A percentile compares a stretch with the other conserved stretches of the same genome.
Conservation (phyloP, 305 asterid species). For the Fraxinus floribunda region DNA sequence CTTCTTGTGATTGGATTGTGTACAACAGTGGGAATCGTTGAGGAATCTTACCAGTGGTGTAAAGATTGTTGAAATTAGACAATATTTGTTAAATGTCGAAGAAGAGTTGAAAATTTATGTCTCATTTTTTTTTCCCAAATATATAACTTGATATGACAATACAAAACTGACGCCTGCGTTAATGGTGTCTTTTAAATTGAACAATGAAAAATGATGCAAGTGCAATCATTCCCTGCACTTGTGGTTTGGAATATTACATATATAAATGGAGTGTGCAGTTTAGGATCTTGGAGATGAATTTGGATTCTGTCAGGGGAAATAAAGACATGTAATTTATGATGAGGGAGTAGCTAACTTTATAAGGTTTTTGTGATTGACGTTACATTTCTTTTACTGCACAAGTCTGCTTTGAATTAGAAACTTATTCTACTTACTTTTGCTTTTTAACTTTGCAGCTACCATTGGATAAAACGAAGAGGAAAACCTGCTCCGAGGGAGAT, state of each 20-base stretch:
- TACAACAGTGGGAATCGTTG: not conserved
- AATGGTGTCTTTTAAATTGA: not conserved
- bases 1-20: not conserved
- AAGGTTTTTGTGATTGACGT: not conserved
- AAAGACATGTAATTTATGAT: constrained; percentile 5
- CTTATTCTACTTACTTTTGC: constrained; percentile 21
- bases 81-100: not conserved
- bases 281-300: not conserved
- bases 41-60: not conserved
- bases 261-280: not conserved
- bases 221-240: not conserved
- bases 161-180: not conserved
- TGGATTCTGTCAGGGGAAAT: not conserved
- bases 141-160: not conserved
- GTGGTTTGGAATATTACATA: not conserved
- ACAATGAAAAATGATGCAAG: not conserved
- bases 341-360: constrained; percentile 5
- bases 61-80: not conserved
- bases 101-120: not conserved
- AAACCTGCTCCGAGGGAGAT: constrained; percentile 89
- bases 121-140: not conserved
- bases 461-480: constrained; percentile 92
- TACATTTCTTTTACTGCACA: not conserved
- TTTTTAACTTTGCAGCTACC: constrained; percentile 59
- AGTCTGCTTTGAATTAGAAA: constrained; percentile 19